Evolutionary conservation across 768 basidiomycete genomes (phyloP).

Genomic region (Termitomyces sp.): DNA sequence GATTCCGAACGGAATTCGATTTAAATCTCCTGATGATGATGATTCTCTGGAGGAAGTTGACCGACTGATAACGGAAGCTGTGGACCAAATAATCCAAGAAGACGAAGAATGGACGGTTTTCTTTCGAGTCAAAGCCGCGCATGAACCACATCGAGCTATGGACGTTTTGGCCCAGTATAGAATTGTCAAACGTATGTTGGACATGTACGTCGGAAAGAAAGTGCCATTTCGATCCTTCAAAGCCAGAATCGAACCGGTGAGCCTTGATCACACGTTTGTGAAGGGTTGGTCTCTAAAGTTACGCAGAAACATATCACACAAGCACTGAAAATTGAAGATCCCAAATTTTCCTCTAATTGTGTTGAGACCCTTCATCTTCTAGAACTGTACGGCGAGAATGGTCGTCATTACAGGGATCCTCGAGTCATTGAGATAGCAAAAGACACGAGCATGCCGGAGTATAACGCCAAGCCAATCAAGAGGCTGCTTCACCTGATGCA

Average conservation of each 20-base stretch:
- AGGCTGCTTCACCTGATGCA: conserved; percentile 46
- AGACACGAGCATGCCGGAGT: conserved; percentile 38
- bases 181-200: conserved; percentile 49
- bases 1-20: conserved; percentile 9
- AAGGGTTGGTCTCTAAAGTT: background rate
- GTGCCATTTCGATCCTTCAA: conserved; percentile 36
- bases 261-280: background rate
- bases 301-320: conserved; percentile 49
- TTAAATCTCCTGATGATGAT: conserved; percentile 29
- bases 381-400: conserved; percentile 53
- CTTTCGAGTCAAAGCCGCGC: conserved; percentile 37
- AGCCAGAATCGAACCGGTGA: conserved; percentile 45
- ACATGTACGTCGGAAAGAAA: conserved; percentile 39
- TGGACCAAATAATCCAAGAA: conserved; percentile 40
- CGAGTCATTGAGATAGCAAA: conserved; percentile 49
- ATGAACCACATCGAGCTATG: conserved; percentile 32
- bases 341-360: conserved; percentile 43
- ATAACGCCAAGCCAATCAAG: conserved; percentile 45
- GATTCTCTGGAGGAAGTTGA: conserved; percentile 38
- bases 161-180: conserved; percentile 47
- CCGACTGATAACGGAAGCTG: conserved; percentile 38
- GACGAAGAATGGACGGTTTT: conserved; percentile 45
- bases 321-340: conserved; percentile 43
- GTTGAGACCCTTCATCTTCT: conserved; percentile 50
- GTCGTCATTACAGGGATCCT: conserved; percentile 44